phyloP scores from a whole-genome alignment of 176 grass and related monocot species.

The Coix lacrymajobi region DNA sequence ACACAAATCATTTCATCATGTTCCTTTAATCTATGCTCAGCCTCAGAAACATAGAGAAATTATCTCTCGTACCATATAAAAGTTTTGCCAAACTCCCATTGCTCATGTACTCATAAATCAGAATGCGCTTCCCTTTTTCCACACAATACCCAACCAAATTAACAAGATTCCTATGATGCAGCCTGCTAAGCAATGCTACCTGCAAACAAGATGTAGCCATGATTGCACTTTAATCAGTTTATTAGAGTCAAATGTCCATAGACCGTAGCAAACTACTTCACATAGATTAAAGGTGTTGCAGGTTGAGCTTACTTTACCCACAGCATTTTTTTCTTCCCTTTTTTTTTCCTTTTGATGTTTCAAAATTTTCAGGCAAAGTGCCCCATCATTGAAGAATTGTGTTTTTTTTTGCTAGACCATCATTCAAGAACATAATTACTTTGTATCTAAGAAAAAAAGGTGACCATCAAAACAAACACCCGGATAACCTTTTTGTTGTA shows the following conservation, averaged over 20 bases:
- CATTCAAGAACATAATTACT: conserved; percentile 13
- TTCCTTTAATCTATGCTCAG: not conserved
- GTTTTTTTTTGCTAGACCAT: not conserved
- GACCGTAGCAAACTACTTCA: not conserved
- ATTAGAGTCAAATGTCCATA: conserved; percentile 1
- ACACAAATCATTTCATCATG: not conserved
- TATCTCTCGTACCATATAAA: conserved; percentile 63
- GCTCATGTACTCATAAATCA: conserved; percentile 97
- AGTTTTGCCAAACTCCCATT: conserved; percentile 86
- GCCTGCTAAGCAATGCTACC: conserved; percentile 89
- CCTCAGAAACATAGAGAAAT: not conserved
- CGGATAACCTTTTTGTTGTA: not conserved
- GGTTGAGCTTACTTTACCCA: not conserved
- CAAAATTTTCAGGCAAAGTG: not conserved
- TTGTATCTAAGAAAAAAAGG: not conserved
- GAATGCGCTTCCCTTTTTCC: conserved; percentile 78
- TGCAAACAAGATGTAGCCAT: conserved; percentile 26
- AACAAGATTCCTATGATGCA: conserved; percentile 98
- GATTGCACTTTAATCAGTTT: conserved; percentile 13
- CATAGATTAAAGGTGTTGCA: not conserved
- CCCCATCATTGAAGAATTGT: not conserved
- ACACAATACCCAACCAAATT: conserved; percentile 99
- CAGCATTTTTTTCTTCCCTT: not conserved
- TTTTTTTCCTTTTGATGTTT: not conserved
- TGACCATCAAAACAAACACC: not conserved